Conservation (phyloP, 371 early-diverging fungal genomes). For the Amoeboradix gromovi region DNA sequence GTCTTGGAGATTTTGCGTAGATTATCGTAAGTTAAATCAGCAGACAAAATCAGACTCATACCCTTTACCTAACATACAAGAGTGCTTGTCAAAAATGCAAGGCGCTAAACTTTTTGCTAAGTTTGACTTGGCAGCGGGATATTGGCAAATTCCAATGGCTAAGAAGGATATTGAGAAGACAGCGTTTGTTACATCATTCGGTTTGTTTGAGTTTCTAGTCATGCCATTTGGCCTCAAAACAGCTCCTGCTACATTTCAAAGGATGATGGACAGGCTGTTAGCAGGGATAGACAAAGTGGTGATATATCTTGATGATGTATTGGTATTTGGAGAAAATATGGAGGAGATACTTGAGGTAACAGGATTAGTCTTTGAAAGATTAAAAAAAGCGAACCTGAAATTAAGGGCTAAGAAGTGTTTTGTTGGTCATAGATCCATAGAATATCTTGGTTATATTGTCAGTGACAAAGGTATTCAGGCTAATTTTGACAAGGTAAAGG, state of each 20-base stretch:
- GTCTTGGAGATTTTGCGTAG: slow-evolving; percentile 10
- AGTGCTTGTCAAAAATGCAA: slow-evolving; percentile 9
- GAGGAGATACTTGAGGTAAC: background rate
- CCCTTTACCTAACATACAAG: slow-evolving; percentile 15
- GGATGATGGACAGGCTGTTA: slow-evolving; percentile 11
- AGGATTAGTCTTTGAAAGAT: background rate
- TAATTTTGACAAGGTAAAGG: slow-evolving; percentile 9
- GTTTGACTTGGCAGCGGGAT: slow-evolving; percentile 14
- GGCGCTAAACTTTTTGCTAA: slow-evolving; percentile 8
- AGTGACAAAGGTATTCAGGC: slow-evolving; percentile 6
- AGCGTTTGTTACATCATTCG: slow-evolving; percentile 10
- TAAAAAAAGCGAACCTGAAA: background rate
- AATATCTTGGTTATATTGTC: slow-evolving; percentile 17
- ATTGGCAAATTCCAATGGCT: slow-evolving; percentile 12
- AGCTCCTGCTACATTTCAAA: slow-evolving; percentile 13
- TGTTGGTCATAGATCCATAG: slow-evolving; percentile 1
- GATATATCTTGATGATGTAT: slow-evolving; percentile 16
- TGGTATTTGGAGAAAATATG: slow-evolving; percentile 8
- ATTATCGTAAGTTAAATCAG: slow-evolving; percentile 13
- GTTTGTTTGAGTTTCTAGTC: slow-evolving; percentile 10
- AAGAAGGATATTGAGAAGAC: slow-evolving; percentile 9
- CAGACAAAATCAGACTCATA: slow-evolving; percentile 10
- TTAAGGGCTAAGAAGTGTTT: background rate
- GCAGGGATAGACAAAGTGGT: slow-evolving; percentile 6
- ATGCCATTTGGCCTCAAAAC: slow-evolving; percentile 14